A percentile compares a stretch with the other conserved stretches of the same genome.
phyloP scores from a whole-genome alignment of 441 rosid genomes.

The Mallotus repandus region DNA sequence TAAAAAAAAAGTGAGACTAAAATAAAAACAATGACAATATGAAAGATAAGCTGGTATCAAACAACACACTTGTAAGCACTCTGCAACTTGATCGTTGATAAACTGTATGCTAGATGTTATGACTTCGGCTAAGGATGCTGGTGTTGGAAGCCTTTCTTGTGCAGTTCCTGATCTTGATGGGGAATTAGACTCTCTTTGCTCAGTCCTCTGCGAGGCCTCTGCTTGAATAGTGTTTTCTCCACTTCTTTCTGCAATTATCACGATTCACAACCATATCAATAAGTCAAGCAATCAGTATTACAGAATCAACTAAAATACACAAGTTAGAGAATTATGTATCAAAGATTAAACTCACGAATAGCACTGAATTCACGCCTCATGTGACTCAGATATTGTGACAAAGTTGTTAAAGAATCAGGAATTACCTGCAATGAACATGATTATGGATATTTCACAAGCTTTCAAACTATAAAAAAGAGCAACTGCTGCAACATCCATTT shows the following conservation, averaged over 20 bases:
- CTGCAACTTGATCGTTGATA: slow-evolving; percentile 58
- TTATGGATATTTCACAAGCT: background rate
- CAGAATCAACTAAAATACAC: slow-evolving; percentile 7
- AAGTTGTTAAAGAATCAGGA: slow-evolving; percentile 66
- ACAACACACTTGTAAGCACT: slow-evolving; percentile 50
- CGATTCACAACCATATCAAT: slow-evolving; percentile 25
- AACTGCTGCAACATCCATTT: slow-evolving; percentile 12
- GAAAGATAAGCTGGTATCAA: slow-evolving; percentile 2
- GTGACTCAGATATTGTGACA: slow-evolving; percentile 55
- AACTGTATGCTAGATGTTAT: slow-evolving; percentile 55
- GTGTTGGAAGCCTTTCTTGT: slow-evolving; percentile 63
- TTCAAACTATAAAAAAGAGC: slow-evolving; percentile 9
- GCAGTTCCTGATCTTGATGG: slow-evolving; percentile 33
- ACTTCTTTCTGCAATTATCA: slow-evolving; percentile 40
- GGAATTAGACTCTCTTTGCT: slow-evolving; percentile 38
- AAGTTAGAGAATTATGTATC: slow-evolving; percentile 1
- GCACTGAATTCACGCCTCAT: slow-evolving; percentile 49
- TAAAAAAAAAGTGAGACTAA: slow-evolving; percentile 2
- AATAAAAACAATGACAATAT: slow-evolving; percentile 12
- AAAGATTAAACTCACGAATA: slow-evolving; percentile 40
- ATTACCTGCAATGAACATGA: slow-evolving; percentile 47
- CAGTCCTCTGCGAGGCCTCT: slow-evolving; percentile 30
- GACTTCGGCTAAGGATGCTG: slow-evolving; percentile 65
- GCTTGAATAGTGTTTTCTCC: slow-evolving; percentile 36
- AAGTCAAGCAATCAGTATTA: slow-evolving; percentile 12